Conservation (phyloP, 2,329 filamentous ascomycete genomes). For the Rosellinia necatrix region DNA sequence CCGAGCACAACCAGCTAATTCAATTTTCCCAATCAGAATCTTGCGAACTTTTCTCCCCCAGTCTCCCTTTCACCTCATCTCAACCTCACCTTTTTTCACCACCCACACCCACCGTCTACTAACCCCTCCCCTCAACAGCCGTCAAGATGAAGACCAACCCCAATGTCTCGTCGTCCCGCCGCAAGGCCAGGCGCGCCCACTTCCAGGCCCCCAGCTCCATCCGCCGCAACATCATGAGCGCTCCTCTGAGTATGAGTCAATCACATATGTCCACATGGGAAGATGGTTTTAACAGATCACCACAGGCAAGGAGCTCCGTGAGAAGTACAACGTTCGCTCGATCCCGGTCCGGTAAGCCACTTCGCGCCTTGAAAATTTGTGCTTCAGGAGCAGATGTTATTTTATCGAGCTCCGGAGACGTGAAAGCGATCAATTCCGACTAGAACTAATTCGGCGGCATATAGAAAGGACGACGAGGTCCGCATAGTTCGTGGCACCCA, state of each 20-base stretch:
- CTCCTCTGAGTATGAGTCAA: slow-evolving; percentile 85
- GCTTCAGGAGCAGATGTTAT: background rate
- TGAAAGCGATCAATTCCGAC: background rate
- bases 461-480: slow-evolving; percentile 92
- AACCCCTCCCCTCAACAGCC: slow-evolving; percentile 25
- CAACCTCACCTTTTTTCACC: slow-evolving; percentile 12
- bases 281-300: no score
- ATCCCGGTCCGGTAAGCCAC: slow-evolving; percentile 73
- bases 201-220: slow-evolving; percentile 93
- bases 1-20: slow-evolving; percentile 25
- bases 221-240: slow-evolving; percentile 96
- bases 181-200: slow-evolving; percentile 99
- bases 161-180: slow-evolving; percentile 60
- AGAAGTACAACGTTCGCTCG: slow-evolving; percentile 98
- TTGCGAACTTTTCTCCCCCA: slow-evolving; percentile 28
- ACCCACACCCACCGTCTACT: slow-evolving; percentile 8
- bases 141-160: slow-evolving; percentile 42
- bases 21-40: slow-evolving; percentile 22
- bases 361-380: background rate
- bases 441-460: background rate
- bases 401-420: no score
- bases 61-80: slow-evolving; percentile 23
- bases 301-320: slow-evolving; percentile 97
- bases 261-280: no score
- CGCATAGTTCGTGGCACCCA: slow-evolving; percentile 87